These are phyloP conservation scores for Simplicillium aogashimaense DNA, from an alignment of 2,329 filamentous ascomycete genomes.

Conservation along the genomic window DNA sequence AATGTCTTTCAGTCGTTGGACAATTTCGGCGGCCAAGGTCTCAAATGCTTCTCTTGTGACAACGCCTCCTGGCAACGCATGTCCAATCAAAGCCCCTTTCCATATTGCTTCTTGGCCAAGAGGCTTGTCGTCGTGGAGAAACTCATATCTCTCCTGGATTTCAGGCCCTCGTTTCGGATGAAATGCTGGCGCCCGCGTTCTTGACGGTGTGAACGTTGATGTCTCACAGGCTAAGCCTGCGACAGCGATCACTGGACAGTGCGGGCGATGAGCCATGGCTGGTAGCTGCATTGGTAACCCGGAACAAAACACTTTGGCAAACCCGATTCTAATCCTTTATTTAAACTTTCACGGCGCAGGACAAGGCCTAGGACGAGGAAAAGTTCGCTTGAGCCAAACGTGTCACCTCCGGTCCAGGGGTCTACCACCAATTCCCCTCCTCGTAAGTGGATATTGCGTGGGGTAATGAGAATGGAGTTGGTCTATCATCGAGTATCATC, in stretches of 20 bases:
- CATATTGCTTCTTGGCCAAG: conserved; percentile 33
- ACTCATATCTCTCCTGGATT: conserved; percentile 32
- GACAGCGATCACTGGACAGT: conserved; percentile 33
- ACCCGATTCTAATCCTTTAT: too few species aligned
- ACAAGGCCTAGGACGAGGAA: too few species aligned
- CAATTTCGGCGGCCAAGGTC: conserved; percentile 28
- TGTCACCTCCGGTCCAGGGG: too few species aligned
- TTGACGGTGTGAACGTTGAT: conserved; percentile 40
- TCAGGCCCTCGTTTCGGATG: conserved; percentile 32
- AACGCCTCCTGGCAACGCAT: conserved; percentile 38
- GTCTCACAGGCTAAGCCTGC: conserved; percentile 44
- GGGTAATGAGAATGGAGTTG: too few species aligned
- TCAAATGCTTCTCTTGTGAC: conserved; percentile 37
- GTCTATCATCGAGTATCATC: too few species aligned
- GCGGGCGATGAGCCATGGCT: neutral
- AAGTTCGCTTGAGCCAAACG: too few species aligned
- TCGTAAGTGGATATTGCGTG: too few species aligned
- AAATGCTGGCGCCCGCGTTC: conserved; percentile 37
- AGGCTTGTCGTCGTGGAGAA: conserved; percentile 28
- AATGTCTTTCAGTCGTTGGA: conserved; percentile 26
- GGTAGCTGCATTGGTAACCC: neutral
- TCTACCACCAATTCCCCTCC: too few species aligned
- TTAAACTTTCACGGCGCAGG: too few species aligned
- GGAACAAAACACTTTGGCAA: neutral
- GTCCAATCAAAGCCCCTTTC: conserved; percentile 40